Evolutionary conservation across 371 early-diverging fungal genomes (phyloP).

Genomic region (Syncephalastrum racemosum): DNA sequence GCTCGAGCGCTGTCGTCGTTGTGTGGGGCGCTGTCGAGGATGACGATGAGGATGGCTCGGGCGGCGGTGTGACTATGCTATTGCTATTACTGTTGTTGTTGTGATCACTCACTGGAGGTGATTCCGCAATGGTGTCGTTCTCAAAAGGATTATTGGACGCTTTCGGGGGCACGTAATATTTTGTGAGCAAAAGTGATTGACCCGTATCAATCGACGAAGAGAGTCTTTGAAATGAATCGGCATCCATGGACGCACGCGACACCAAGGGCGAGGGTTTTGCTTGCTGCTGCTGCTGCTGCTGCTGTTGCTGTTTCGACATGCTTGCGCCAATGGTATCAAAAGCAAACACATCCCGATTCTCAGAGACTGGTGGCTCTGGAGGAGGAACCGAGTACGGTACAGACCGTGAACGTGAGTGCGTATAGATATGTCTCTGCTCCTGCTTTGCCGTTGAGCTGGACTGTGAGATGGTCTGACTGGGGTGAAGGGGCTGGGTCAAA

Average conservation of each 20-base stretch:
- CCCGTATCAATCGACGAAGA: constrained; percentile 32
- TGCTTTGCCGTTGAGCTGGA: constrained; percentile 7
- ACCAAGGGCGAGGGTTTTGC: constrained; percentile 24
- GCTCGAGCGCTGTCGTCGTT: background rate
- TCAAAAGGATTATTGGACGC: constrained; percentile 27
- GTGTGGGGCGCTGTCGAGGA: too few relatives aligned
- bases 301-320: constrained; percentile 12
- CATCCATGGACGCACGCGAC: constrained; percentile 30
- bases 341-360: constrained; percentile 10
- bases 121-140: constrained; percentile 11
- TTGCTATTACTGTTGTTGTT: background rate
- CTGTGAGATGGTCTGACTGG: constrained; percentile 3
- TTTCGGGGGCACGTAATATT: constrained; percentile 37
- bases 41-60: too few relatives aligned
- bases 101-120: constrained; percentile 1
- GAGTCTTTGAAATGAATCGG: constrained; percentile 21
- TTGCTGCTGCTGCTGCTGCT: constrained; percentile 10
- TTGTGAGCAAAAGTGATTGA: constrained; percentile 37
- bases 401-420: constrained; percentile 41
- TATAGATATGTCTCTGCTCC: constrained; percentile 19
- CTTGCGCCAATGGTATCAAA: constrained; percentile 18
- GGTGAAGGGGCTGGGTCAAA: constrained; percentile 7
- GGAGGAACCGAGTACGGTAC: constrained; percentile 21
- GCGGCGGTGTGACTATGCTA: background rate
- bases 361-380: constrained; percentile 1